Base-by-base conservation (phyloP, 106 monocot genomes). In the Cymbidium sinense region DNA sequence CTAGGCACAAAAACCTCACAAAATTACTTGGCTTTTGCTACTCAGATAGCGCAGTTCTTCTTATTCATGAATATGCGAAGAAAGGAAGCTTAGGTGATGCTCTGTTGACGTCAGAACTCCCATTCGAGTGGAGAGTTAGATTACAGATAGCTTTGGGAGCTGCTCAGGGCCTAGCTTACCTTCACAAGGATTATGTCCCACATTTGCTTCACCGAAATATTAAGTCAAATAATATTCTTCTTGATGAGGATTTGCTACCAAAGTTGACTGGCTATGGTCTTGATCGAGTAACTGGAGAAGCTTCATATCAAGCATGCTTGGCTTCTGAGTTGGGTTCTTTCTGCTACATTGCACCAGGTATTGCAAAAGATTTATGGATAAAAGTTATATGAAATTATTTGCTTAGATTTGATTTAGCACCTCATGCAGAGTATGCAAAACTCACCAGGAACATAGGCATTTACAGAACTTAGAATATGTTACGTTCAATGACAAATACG, bases 261-360 rank as follows among this genome's bases (percentile, higher is more conserved):
- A 93, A 83, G 70, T 21, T 93, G 28, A 84, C 84, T 0, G 84
- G 75, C 5, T 86, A 86, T 79, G 93, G 81, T 21, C 64, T 87
- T 43, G 87, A 93, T 81, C 87, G 86, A 70, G 65, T 87, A 1
- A 52, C 89, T 27, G 89, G 87, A 37, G 89, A 93, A 69, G 39
- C 76, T 11, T 76, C 81, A 12, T 93, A 70, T 76, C 65, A 69
- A 28, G 73, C 77, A 36, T 84, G 75, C 9, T 35, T 88, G 85
- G 80, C 79, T 72, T 84, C 89, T 76, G 86, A 88, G 29, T 77
- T 86, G 74, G 80, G 70, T 43, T 79, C 81, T 30, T 37, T 30
- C n/a, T 93, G 93, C 77, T 89, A 86, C 77, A 76, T 81, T 5
- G 89, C 93, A 37, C 93, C 93, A 86, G 93, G 93, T 92, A 89